Base-by-base conservation (phyloP, 306 rosid genomes). In the Trifolium dubium region DNA sequence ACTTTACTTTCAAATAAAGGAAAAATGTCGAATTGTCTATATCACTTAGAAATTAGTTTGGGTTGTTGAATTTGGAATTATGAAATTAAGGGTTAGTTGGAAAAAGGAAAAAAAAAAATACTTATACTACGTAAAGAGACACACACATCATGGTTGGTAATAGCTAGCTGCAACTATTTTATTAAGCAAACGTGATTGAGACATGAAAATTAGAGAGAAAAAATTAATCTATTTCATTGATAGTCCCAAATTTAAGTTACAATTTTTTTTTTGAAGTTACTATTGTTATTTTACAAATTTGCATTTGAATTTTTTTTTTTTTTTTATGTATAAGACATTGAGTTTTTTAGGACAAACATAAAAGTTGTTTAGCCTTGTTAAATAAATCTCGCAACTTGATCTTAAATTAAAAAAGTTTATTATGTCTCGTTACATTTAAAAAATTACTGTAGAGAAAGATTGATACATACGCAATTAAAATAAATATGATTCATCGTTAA, bases 1-100 rank as follows among this genome's bases (percentile, higher is more conserved):
- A 74, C 67, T 74, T 74, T 69, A 74, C 77, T 82, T 82, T 44
- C 51, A 69, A 74, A 54, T 53, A 30, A 74, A 78, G 86, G 69
- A 82, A 78, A 74, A 73, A 61, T 72, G 56, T 35, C 2, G 64
- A 44, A 73, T 51, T 72, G 63, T 35, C 5, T 69, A 44, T 69
- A 43, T 41, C 30, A 80, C 37, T 50, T 74, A 31, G 32, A 61
- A 80, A 17, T 5, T 62, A 10, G 68, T 69, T 69, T 80, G 58
- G 47, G 80, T 63, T 40, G 39, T 64, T 69, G 60, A 73, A 19
- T 69, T 77, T 68, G 54, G 69, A 47, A n/a, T 47, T 68, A 76
- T 58, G 23, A 67, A 14, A 66, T 41, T 66, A 18, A 30, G 17
- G 39, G 82, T 12, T 72, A 46, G 19, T 31, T 14, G 66, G 41